phyloP scores from a whole-genome alignment of 1,284 basidiomycete genomes.

The Puccinia novopanici region DNA sequence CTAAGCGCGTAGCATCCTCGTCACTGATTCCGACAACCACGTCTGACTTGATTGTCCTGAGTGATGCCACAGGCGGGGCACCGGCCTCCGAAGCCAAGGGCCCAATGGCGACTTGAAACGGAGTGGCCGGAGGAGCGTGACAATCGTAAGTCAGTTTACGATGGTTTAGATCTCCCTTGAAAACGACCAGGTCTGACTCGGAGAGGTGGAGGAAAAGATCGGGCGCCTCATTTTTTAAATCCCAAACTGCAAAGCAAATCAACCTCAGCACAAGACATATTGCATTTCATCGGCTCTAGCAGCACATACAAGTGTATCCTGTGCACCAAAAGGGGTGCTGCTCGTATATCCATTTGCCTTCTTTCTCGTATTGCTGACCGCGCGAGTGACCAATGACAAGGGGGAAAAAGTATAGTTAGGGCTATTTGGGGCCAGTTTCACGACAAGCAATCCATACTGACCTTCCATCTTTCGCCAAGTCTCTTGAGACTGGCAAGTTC shows the following conservation, averaged over 20 bases:
- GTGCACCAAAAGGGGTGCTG: constrained; percentile 89
- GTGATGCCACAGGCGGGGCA: constrained; percentile 79
- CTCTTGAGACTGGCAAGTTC: constrained; percentile 79
- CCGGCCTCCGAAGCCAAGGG: constrained; percentile 86
- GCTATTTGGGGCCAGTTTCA: background rate
- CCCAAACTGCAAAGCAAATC: constrained; percentile 66
- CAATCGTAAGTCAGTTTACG: constrained; percentile 90
- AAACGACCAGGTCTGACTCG: constrained; percentile 86
- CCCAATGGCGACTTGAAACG: constrained; percentile 88
- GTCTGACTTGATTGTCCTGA: constrained; percentile 86
- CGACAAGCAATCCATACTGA: constrained; percentile 56
- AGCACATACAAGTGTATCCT: constrained; percentile 73
- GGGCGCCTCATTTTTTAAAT: constrained; percentile 81
- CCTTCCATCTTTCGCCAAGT: constrained; percentile 88
- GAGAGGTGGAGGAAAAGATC: constrained; percentile 92
- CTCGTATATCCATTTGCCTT: constrained; percentile 93
- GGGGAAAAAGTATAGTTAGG: background rate
- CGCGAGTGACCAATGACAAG: background rate
- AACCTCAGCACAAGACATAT: constrained; percentile 12
- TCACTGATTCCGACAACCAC: constrained; percentile 67
- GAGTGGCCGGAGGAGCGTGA: constrained; percentile 83
- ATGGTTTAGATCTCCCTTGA: constrained; percentile 94
- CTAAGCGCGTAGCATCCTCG: constrained; percentile 74
- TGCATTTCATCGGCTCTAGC: background rate
- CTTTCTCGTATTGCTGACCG: constrained; percentile 78